Base-by-base conservation (phyloP, 371 early-diverging fungal genomes). In the Mortierella sp. region DNA sequence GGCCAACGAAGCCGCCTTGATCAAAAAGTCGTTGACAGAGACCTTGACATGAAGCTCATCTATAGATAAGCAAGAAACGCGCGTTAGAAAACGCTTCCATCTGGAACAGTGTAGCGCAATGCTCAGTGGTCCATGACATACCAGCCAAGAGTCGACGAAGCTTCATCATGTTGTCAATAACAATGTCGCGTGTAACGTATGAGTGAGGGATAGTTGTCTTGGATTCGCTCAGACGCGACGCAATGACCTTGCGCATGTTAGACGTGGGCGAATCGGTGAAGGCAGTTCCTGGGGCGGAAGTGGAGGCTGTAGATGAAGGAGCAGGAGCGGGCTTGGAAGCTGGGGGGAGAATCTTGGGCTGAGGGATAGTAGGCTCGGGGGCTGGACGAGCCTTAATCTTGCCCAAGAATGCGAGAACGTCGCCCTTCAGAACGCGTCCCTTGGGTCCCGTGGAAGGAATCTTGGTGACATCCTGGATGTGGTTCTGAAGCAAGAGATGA, bases 341-440 rank as follows among this genome's bases (percentile, higher is more conserved):
- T 34, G 76, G 61, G 11, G 76, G 70, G 23, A 75, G 69, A 4
- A 61, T 75, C 64, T 75, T 69, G 44, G 69, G 76, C 46, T 75
- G 76, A 51, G 76, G 76, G 44, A 68, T 60, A 15, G 76, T 75
- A 12, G 76, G 76, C 50, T 69, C 76, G 9, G 86, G 89, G 15
- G 85, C 85, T 31, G 89, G 86, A 19, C 82, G 81, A 50, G 81
- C 79, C 32, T 81, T 67, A 62, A 89, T 89, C 54, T 84, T 59
- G 32, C 88, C 87, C 56, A 93, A 76, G 79, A 88, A 95, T 41
- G 83, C 86, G 51, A 94, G 82, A 0, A 97, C 93, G 73, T 98
- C 98, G 31, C 92, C 91, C 84, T 97, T 95, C 56, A 97, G 80
- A 55, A 98, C 89, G 57, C 97, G 90, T 15, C 95, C 95, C 59